Evolutionary conservation across 2,329 filamentous ascomycete genomes (phyloP).

Genomic region (Tolypocladium endophyticum): DNA sequence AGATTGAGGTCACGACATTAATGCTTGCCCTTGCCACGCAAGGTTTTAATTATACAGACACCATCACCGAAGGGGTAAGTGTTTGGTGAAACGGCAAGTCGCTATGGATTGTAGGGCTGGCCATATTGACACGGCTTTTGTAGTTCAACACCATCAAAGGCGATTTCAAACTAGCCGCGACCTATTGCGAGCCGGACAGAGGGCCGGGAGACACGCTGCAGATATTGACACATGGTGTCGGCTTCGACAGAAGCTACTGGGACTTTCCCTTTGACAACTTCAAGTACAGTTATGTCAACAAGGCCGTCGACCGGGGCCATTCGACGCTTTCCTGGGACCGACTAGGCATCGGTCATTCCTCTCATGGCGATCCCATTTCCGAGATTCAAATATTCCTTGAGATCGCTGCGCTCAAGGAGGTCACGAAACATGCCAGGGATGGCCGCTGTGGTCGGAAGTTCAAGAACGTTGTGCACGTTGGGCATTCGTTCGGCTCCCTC

Average conservation of each 20-base stretch:
- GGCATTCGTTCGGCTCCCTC: slow-evolving; percentile 53
- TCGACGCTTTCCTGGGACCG: slow-evolving; percentile 52
- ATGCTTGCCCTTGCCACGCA: slow-evolving; percentile 36
- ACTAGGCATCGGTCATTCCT: slow-evolving; percentile 48
- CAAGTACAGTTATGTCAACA: slow-evolving; percentile 52
- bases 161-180: slow-evolving; percentile 46
- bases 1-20: slow-evolving; percentile 48
- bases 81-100: background rate
- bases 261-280: slow-evolving; percentile 44
- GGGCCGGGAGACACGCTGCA: slow-evolving; percentile 26
- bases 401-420: slow-evolving; percentile 41
- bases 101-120: too few relatives aligned
- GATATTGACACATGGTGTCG: slow-evolving; percentile 30
- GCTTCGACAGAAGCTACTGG: slow-evolving; percentile 45
- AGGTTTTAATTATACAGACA: slow-evolving; percentile 36
- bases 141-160: slow-evolving; percentile 39
- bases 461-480: slow-evolving; percentile 44
- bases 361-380: slow-evolving; percentile 46
- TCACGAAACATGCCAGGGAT: slow-evolving; percentile 39
- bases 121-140: background rate
- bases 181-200: slow-evolving; percentile 47
- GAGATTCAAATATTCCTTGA: slow-evolving; percentile 50
- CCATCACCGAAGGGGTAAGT: slow-evolving; percentile 32
- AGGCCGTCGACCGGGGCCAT: slow-evolving; percentile 44
- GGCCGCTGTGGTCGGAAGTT: slow-evolving; percentile 24